Conservation (phyloP, 352 stramenopile genomes). For the Hyaloperonospora arabidopsidis region DNA sequence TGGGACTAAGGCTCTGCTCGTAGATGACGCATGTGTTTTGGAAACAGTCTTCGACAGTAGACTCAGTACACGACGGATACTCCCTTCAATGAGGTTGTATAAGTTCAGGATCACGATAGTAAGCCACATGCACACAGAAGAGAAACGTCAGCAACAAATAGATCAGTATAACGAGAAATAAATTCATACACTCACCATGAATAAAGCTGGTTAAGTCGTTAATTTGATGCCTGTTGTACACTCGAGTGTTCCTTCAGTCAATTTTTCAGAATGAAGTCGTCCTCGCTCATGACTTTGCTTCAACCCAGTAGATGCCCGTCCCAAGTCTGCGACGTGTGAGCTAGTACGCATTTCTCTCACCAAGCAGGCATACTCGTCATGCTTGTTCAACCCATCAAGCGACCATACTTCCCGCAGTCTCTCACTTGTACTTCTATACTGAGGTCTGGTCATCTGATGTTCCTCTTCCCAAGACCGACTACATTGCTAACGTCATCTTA, state of each 20-base stretch:
- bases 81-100: conserved; percentile 19
- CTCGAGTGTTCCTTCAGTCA: no score
- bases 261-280: conserved; percentile 11
- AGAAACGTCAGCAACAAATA: conserved; percentile 11
- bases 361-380: conserved; percentile 4
- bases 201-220: conserved; percentile 5
- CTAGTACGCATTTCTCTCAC: neutral
- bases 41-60: conserved; percentile 8
- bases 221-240: no score
- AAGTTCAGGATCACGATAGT: conserved; percentile 14
- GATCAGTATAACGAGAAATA: neutral
- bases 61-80: conserved; percentile 14
- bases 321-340: conserved; percentile 27
- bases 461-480: no score
- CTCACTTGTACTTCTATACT: neutral
- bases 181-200: conserved; percentile 16
- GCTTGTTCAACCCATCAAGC: conserved; percentile 15
- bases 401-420: neutral
- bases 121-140: conserved; percentile 4
- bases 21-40: conserved; percentile 2
- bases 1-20: neutral
- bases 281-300: no score
- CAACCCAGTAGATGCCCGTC: conserved; percentile 11
- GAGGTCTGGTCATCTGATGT: no score
- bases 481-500: no score